A percentile compares a stretch with the other conserved stretches of the same genome.
Evolutionary conservation across 108 stramenopile genomes (phyloP).

Genomic region (Nannochloropsis granulata): DNA sequence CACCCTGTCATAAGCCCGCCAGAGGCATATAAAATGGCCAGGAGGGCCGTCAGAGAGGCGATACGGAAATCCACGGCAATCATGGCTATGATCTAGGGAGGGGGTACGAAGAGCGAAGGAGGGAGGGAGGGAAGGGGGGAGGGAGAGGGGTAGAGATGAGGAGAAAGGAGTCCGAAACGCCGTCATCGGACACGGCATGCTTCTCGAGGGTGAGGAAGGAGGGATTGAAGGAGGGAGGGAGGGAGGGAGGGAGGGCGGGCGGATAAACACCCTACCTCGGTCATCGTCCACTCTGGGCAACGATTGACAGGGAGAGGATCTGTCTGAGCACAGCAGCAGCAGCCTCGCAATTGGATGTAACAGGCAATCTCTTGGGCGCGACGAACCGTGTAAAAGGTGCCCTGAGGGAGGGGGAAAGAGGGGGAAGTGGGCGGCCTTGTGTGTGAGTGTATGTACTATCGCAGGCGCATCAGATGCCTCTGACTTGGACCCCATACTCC

Average conservation of each 20-base stretch:
- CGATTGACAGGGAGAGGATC: not conserved
- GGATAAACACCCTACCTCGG: not conserved
- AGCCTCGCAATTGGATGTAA: not conserved
- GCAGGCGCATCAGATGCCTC: not conserved
- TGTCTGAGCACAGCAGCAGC: not conserved
- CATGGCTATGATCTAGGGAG: not conserved
- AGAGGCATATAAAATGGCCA: not conserved
- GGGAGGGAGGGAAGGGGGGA: too few relatives aligned
- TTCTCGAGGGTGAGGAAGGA: too few relatives aligned
- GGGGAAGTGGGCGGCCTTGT: not conserved
- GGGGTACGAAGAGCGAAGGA: too few relatives aligned
- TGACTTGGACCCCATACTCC: not conserved
- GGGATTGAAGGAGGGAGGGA: too few relatives aligned
- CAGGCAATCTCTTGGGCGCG: not conserved
- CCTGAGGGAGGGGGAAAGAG: too few relatives aligned
- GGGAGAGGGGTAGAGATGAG: too few relatives aligned
- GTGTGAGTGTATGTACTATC: not conserved
- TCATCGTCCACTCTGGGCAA: not conserved
- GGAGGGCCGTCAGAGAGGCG: not conserved
- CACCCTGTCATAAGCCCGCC: not conserved
- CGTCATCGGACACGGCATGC: too few relatives aligned
- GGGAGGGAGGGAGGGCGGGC: not conserved
- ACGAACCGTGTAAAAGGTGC: not conserved
- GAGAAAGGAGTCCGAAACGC: too few relatives aligned
- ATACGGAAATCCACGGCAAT: not conserved